Evolutionary conservation across 179 eudicot genomes (phyloP).

Genomic region (Silene coronaria): DNA sequence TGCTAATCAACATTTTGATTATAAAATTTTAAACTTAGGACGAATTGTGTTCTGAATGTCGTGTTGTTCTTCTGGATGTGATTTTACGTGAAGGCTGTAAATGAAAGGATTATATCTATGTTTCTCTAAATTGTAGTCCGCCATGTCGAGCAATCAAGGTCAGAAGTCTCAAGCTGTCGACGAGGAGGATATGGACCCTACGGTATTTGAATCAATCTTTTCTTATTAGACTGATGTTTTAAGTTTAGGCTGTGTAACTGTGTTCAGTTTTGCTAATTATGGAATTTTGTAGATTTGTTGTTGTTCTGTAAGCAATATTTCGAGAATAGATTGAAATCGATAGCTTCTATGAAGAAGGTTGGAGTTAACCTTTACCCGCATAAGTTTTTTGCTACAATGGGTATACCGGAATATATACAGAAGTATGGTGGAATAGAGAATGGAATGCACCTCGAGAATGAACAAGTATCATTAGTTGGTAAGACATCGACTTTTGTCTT

Average conservation of each 20-base stretch:
- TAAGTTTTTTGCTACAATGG: slow-evolving; percentile 55
- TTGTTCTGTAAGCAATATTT: slow-evolving; percentile 75
- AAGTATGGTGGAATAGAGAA: slow-evolving; percentile 47
- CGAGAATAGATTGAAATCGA: slow-evolving; percentile 67
- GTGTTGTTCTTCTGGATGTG: background rate
- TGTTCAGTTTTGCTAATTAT: background rate
- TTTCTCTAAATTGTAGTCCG: slow-evolving; percentile 37
- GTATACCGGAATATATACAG: slow-evolving; percentile 51
- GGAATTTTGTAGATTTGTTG: background rate
- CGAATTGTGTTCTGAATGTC: background rate
- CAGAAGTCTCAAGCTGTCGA: slow-evolving; percentile 65
- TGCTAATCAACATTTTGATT: too few relatives aligned
- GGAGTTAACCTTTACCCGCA: slow-evolving; percentile 88
- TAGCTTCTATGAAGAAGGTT: slow-evolving; percentile 58
- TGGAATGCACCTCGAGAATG: slow-evolving; percentile 71
- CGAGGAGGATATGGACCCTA: slow-evolving; percentile 96
- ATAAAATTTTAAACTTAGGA: background rate
- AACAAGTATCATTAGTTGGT: slow-evolving; percentile 76
- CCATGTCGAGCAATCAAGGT: slow-evolving; percentile 37
- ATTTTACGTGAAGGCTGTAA: too few relatives aligned
- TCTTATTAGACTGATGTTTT: background rate
- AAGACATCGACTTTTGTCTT: background rate
- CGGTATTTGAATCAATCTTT: slow-evolving; percentile 33
- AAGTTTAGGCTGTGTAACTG: too few relatives aligned
- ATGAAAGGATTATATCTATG: too few relatives aligned